Conservation (phyloP, 208 protist genomes). For the Acanthamoeba castellanii region DNA sequence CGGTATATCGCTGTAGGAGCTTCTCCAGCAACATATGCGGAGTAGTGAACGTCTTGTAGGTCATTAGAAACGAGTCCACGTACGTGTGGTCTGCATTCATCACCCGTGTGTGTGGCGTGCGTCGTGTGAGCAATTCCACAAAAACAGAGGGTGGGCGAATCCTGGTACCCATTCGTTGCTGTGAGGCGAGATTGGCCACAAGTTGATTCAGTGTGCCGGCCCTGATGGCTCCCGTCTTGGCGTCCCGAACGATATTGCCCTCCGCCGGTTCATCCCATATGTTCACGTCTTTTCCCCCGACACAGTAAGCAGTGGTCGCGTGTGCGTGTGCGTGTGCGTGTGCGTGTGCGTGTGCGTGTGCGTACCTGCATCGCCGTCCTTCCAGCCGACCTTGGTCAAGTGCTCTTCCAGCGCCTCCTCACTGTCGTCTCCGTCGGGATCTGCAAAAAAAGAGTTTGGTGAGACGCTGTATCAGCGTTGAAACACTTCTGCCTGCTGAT, state of each 20-base stretch:
- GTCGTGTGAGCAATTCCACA: too few relatives aligned
- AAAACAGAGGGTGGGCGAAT: neutral
- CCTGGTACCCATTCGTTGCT: neutral
- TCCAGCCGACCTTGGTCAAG: neutral
- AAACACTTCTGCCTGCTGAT: too few relatives aligned
- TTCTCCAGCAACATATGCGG: neutral
- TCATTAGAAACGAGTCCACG: neutral
- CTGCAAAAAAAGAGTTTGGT: too few relatives aligned
- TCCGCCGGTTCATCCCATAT: neutral
- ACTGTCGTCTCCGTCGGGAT: too few relatives aligned
- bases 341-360: too few relatives aligned
- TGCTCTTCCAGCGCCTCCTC: neutral
- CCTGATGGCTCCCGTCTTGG: neutral
- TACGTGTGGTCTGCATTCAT: neutral
- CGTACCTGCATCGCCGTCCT: neutral
- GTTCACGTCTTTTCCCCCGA: neutral
- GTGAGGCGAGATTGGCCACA: neutral
- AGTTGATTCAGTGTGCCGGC: neutral
- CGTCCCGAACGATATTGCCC: neutral
- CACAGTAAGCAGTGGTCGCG: too few relatives aligned
- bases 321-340: too few relatives aligned
- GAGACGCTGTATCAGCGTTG: too few relatives aligned
- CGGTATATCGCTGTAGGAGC: neutral
- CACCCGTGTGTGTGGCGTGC: too few relatives aligned
- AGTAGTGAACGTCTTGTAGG: neutral